phyloP scores from a whole-genome alignment of 2,329 filamentous ascomycete genomes.

The Aspergillus tubingensis region DNA sequence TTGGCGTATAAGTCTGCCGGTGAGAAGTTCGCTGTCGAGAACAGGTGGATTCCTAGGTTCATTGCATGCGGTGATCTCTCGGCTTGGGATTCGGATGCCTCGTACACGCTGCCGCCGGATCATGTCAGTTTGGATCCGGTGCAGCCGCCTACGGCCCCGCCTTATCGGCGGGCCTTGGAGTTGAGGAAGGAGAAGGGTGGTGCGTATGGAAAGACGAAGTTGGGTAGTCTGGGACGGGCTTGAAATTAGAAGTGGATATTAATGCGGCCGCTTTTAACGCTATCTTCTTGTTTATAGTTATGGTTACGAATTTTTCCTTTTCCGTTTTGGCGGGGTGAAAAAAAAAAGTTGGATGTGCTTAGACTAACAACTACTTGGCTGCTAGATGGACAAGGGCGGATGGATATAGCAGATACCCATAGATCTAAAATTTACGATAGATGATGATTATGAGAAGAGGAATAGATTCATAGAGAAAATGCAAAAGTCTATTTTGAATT shows the following conservation, averaged over 20 bases:
- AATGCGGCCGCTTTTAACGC: neutral
- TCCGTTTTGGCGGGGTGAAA: neutral
- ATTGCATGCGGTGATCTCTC: constrained; percentile 96
- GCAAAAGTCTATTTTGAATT: neutral
- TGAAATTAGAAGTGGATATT: constrained; percentile 14
- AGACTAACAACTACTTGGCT: neutral
- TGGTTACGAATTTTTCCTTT: neutral
- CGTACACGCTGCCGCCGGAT: constrained; percentile 83
- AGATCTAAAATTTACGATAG: neutral
- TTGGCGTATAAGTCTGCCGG: constrained; percentile 23
- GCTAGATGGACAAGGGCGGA: constrained; percentile 2
- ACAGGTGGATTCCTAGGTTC: constrained; percentile 89
- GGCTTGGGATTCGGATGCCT: constrained; percentile 92
- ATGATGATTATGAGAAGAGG: neutral
- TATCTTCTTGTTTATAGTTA: constrained; percentile 3
- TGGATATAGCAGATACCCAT: constrained; percentile 22
- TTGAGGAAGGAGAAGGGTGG: constrained; percentile 74
- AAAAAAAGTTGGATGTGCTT: neutral
- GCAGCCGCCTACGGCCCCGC: constrained; percentile 92
- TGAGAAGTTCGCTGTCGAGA: constrained; percentile 43
- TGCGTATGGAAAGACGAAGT: constrained; percentile 71
- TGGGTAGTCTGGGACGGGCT: constrained; percentile 28
- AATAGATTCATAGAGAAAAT: neutral
- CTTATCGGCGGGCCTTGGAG: constrained; percentile 89
- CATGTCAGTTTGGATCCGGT: constrained; percentile 87